Conservation (phyloP, 2,329 filamentous ascomycete genomes). For the Boeremia lycopersici region DNA sequence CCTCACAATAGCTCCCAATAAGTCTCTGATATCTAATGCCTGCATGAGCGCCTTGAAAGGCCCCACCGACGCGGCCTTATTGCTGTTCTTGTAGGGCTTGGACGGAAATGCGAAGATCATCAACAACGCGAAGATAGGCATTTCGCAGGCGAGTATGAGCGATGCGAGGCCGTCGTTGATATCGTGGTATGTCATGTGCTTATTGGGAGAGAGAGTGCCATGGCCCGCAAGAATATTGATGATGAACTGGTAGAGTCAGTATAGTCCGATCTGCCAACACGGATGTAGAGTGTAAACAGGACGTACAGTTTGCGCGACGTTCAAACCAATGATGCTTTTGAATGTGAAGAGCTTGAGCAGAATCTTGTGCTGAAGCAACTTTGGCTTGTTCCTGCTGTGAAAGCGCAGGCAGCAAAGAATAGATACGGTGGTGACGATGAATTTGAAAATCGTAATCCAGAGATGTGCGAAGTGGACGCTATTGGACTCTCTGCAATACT, state of each 20-base stretch:
- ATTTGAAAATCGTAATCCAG: conserved; percentile 36
- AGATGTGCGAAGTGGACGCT: conserved; percentile 39
- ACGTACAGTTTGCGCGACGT: conserved; percentile 37
- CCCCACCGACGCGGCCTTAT: conserved; percentile 20
- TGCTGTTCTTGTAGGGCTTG: conserved; percentile 25
- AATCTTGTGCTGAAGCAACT: conserved; percentile 32
- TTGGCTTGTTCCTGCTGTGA: conserved; percentile 28
- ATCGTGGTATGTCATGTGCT: conserved; percentile 40
- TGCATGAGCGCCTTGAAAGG: conserved; percentile 30
- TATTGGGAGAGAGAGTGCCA: conserved; percentile 27
- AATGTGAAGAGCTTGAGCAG: conserved; percentile 40
- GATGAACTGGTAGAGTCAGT: conserved; percentile 26
- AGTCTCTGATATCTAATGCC: conserved; percentile 37
- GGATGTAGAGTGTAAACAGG: not conserved
- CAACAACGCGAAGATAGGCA: conserved; percentile 40
- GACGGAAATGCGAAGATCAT: conserved; percentile 36
- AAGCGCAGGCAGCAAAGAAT: conserved; percentile 33
- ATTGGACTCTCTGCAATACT: conserved; percentile 39
- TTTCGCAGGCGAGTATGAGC: conserved; percentile 40
- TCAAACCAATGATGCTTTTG: conserved; percentile 41
- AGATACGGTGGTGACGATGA: conserved; percentile 25
- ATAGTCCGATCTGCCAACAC: not conserved
- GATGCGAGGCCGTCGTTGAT: conserved; percentile 33
- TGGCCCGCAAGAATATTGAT: conserved; percentile 38
- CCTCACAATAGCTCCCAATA: conserved; percentile 33